Conservation (phyloP, 164 flowering plant genomes). For the Santalum album region DNA sequence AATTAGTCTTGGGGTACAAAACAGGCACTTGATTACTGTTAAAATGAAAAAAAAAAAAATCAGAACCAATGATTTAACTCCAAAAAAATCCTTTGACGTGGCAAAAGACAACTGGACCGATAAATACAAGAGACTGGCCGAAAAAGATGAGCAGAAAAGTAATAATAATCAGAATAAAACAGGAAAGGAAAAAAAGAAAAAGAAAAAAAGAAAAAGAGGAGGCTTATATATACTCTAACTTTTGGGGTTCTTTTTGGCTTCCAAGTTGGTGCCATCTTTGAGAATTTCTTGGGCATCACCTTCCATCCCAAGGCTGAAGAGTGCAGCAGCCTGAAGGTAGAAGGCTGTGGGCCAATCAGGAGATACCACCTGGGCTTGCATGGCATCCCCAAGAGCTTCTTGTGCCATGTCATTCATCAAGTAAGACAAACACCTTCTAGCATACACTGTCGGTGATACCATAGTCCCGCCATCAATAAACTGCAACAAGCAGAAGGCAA, state of each 20-base stretch:
- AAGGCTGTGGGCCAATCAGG: slow-evolving; percentile 87
- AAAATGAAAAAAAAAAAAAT: too few relatives aligned
- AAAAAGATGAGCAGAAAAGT: slow-evolving; percentile 2
- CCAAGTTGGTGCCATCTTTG: slow-evolving; percentile 64
- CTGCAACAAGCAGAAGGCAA: slow-evolving; percentile 27
- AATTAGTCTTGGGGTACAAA: too few relatives aligned
- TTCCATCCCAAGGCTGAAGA: slow-evolving; percentile 83
- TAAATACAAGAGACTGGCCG: not conserved
- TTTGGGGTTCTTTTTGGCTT: slow-evolving; percentile 55
- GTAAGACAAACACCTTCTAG: slow-evolving; percentile 72
- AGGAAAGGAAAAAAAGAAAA: not conserved
- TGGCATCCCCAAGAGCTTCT: slow-evolving; percentile 83
- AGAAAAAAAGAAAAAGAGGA: slow-evolving; percentile 7
- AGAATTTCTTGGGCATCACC: slow-evolving; percentile 72
- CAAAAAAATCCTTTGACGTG: slow-evolving; percentile 6
- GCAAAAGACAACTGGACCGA: not conserved
- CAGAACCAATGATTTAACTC: not conserved
- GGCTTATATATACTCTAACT: slow-evolving; percentile 44
- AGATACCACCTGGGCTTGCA: slow-evolving; percentile 77
- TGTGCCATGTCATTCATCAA: slow-evolving; percentile 73
- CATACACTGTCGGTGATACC: slow-evolving; percentile 82
- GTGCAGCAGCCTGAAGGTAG: slow-evolving; percentile 74
- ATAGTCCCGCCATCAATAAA: slow-evolving; percentile 82
- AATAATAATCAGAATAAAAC: slow-evolving; percentile 8
- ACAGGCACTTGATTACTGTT: too few relatives aligned